Percentiles rank a stretch among this genome's conserved stretches.
phyloP scores from a whole-genome alignment of 2,329 filamentous ascomycete species.

The Ophiostoma himal-ulmi region DNA sequence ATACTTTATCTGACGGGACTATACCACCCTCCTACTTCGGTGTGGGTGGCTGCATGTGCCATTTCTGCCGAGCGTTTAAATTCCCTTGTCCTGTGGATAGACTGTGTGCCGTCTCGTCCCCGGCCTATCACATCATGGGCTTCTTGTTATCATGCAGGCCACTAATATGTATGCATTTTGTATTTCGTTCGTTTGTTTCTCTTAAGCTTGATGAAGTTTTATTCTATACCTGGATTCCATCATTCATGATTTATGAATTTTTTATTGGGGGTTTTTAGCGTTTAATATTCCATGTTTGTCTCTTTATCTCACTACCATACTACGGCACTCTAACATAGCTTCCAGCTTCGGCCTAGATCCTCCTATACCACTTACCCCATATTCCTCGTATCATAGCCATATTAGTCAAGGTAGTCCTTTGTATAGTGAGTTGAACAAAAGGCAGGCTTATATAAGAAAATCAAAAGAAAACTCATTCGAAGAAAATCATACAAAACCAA shows the following conservation, averaged over 20 bases:
- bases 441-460: background rate
- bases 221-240: background rate
- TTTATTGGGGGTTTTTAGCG: background rate
- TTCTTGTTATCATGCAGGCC: slow-evolving; percentile 4
- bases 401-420: background rate
- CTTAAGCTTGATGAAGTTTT: background rate
- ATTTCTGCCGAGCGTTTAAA: slow-evolving; percentile 9
- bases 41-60: slow-evolving; percentile 14
- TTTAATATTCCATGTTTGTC: background rate
- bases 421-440: too few species aligned
- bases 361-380: slow-evolving; percentile 8
- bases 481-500: background rate
- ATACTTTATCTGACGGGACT: background rate
- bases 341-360: slow-evolving; percentile 3
- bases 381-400: background rate
- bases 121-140: background rate
- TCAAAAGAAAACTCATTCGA: background rate
- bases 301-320: background rate
- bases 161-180: background rate
- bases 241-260: background rate
- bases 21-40: background rate
- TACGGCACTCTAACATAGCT: background rate
- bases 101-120: background rate
- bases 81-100: slow-evolving; percentile 9
- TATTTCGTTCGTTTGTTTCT: background rate